Base-by-base conservation (phyloP, 129 eudicot species). In the Lonicera japonica region DNA sequence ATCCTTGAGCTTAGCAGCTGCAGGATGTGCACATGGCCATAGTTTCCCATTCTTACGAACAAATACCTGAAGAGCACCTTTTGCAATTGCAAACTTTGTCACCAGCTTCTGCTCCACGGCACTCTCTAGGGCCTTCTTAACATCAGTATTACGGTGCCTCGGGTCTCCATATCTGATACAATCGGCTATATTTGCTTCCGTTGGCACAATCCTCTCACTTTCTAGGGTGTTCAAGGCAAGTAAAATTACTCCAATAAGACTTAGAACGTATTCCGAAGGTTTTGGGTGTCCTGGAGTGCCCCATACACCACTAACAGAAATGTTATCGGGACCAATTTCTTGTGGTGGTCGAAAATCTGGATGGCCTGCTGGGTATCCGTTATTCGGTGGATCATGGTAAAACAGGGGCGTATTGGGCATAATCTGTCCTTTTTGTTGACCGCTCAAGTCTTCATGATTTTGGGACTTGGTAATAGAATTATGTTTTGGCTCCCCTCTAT, bases 31-130 rank as follows among this genome's bases (percentile, higher is more conserved):
- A 45, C 96, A 92, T 25, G 70, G 77, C 98, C 98, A 92, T 60
- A 92, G 29, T 70, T 58, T 83, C 71, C 84, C 89, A 69, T 82
- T 85, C 73, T 82, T 87, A 60, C 85, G 74, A 58, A 92, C 85
- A 80, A 68, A 92, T 21, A 92, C 52, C 38, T 77, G 80, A 45
- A 80, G 50, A 8, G 80, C 12, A 46, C 91, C 87, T 70, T 84
- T 45, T 48, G 62, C 77, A 50, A 73, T 81, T 48, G 60, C 77
- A 50, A 78, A 86, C 61, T 71, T 73, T 54, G 73, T 81, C 62
- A 92, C 91, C 63, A 87, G 80, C 72, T 92, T 87, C 68, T 82
- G 88, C 68, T 87, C 86, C 59, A 92, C 63, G 6, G 98, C 96
- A 74, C 84, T 77, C 15, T 82, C 86, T 55, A 92, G 76, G 68